Evolutionary conservation across 2,329 filamentous ascomycete species (phyloP).

Genomic region (Xylariaceae sp.): DNA sequence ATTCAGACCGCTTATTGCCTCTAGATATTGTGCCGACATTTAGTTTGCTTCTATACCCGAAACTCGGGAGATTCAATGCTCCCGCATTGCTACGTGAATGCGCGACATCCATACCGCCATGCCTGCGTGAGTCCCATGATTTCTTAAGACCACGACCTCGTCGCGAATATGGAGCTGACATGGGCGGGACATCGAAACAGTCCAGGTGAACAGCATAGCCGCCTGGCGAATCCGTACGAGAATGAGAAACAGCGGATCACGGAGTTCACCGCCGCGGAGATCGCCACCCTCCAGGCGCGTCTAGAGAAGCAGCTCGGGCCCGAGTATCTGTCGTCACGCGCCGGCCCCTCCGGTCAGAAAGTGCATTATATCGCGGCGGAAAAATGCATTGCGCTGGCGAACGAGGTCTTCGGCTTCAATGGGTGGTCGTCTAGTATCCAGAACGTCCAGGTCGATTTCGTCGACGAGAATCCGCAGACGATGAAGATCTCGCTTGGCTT

Average conservation of each 20-base stretch:
- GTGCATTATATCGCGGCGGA: slow-evolving; percentile 95
- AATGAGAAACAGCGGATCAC: slow-evolving; percentile 63
- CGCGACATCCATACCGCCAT: slow-evolving; percentile 18
- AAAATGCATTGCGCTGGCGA: slow-evolving; percentile 74
- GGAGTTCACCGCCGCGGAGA: slow-evolving; percentile 83
- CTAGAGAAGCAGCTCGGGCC: slow-evolving; percentile 92
- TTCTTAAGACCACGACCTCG: slow-evolving; percentile 11
- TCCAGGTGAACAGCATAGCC: slow-evolving; percentile 63
- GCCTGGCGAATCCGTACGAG: slow-evolving; percentile 73
- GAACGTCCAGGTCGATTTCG: slow-evolving; percentile 91
- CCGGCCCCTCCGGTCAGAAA: slow-evolving; percentile 76
- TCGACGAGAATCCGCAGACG: slow-evolving; percentile 76
- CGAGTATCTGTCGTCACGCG: slow-evolving; percentile 85
- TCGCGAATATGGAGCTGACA: slow-evolving; percentile 5
- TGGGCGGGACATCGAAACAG: slow-evolving; percentile 37
- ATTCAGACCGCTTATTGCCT: not conserved
- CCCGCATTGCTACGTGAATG: not conserved
- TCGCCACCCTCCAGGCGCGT: slow-evolving; percentile 78
- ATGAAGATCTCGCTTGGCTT: slow-evolving; percentile 78
- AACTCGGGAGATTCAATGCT: slow-evolving; percentile 7
- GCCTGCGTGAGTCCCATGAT: slow-evolving; percentile 28
- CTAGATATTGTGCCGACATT: not conserved
- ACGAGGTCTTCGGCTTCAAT: slow-evolving; percentile 35
- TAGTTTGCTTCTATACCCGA: not conserved
- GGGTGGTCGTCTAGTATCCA: slow-evolving; percentile 90